Evolutionary conservation across 228 moss, liverwort and hornwort genomes (phyloP).

Genomic region (Sphagnum magellanicum): DNA sequence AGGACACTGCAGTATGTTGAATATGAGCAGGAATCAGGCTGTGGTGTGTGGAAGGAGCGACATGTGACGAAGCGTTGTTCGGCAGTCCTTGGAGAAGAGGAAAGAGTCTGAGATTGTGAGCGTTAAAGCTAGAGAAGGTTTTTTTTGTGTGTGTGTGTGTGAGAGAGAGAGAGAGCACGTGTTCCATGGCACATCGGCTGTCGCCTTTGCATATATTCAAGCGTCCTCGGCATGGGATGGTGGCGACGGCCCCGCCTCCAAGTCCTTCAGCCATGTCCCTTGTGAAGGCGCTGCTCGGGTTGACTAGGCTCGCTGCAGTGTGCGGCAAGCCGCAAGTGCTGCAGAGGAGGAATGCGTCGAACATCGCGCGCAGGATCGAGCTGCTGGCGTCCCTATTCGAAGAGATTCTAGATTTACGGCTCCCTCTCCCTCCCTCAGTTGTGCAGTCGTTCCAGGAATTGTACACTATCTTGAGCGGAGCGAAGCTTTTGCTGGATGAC

Average conservation of each 20-base stretch:
- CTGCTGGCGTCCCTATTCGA: conserved; percentile 47
- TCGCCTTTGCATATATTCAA: too few relatives aligned
- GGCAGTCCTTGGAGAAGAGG: too few relatives aligned
- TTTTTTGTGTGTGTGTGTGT: too few relatives aligned
- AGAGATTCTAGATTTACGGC: conserved; percentile 33
- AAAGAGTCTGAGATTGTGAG: too few relatives aligned
- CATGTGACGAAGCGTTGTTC: too few relatives aligned
- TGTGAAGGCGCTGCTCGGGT: conserved; percentile 5
- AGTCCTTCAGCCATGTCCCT: conserved; percentile 23
- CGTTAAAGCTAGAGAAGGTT: too few relatives aligned
- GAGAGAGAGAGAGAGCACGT: too few relatives aligned
- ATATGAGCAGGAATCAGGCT: too few relatives aligned
- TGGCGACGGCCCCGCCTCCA: conserved; percentile 37
- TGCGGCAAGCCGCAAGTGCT: conserved; percentile 37
- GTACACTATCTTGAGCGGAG: conserved; percentile 42
- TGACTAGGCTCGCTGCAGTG: conserved; percentile 18
- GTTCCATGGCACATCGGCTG: too few relatives aligned
- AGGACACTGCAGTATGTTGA: too few relatives aligned
- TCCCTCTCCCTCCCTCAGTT: conserved; percentile 33
- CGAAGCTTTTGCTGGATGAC: conserved; percentile 40
- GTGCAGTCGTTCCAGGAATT: conserved; percentile 40
- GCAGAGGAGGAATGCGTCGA: conserved; percentile 41
- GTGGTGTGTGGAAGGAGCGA: too few relatives aligned
- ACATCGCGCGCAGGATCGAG: conserved; percentile 42
- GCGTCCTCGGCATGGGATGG: conserved; percentile 6